A percentile compares a stretch with the other conserved stretches of the same genome.
Evolutionary conservation across 169 alveolate genomes (phyloP).

Genomic region (Plasmodium knowlesi): DNA sequence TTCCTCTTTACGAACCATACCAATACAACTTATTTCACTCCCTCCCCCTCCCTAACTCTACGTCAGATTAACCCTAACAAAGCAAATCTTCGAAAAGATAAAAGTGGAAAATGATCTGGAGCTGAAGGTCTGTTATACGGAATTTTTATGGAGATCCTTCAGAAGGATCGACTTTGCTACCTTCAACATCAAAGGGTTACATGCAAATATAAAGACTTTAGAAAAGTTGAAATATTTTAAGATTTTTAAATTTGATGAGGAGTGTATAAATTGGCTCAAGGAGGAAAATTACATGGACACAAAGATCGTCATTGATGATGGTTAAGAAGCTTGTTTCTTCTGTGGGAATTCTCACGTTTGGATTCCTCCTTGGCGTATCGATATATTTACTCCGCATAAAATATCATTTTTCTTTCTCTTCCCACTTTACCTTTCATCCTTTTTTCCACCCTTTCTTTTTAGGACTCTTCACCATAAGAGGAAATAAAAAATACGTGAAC

Average conservation of each 20-base stretch:
- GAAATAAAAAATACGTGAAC: constrained; percentile 9
- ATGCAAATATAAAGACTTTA: constrained; percentile 3
- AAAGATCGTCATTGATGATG: constrained; percentile 52
- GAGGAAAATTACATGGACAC: constrained; percentile 51
- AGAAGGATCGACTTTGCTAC: constrained; percentile 49
- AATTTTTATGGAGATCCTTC: constrained; percentile 73
- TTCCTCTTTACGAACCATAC: neutral
- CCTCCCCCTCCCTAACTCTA: neutral
- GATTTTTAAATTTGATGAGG: constrained; percentile 70
- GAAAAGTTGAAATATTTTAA: constrained; percentile 53
- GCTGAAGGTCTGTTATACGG: constrained; percentile 62
- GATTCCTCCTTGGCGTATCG: neutral
- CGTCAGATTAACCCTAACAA: constrained; percentile 21
- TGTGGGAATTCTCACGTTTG: neutral
- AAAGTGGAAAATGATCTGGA: constrained; percentile 70
- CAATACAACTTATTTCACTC: neutral
- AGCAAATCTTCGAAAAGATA: constrained; percentile 56
- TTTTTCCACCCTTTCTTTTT: neutral
- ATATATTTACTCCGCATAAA: neutral
- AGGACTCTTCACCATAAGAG: constrained; percentile 39
- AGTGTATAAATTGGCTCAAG: constrained; percentile 70
- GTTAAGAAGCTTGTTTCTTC: constrained; percentile 2
- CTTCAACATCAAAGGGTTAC: constrained; percentile 31
- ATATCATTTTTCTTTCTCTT: neutral
- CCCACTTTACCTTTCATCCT: neutral